Evolutionary conservation across 371 early-diverging fungal genomes (phyloP), one percentile per base, ranked within the genome.

Genomic region (Rhizopus sp.): DNA sequence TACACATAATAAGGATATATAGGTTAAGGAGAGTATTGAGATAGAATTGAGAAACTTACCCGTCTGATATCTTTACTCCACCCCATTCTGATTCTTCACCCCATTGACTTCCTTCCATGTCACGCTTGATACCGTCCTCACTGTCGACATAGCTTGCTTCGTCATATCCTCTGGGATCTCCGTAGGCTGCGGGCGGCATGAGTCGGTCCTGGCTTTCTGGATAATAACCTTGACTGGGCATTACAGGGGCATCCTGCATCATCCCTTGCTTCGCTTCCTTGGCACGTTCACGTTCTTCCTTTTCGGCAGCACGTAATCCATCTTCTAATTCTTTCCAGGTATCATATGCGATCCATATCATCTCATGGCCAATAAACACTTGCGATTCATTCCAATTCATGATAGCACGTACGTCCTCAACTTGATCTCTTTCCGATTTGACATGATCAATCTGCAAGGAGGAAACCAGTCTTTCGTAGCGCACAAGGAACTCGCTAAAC

Each of bases 241-340:
- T 49, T 35, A 35, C 39, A 15, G 37, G 31, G 7, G 56, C 29
- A 47, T 29, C 40, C 37, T 40, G 53, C 29, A 50, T 17, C 9
- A 63, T 57, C 40, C 69, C 63, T 57, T 77, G 65, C 13, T 50
- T 54, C 5, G 35, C 13, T 13, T 53, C 60, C 61, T 84, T 85
- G 12, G 73, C 69, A 33, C 79, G 78, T 30, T 70, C 72, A 17
- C 85, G 73, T 48, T 85, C 84, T 40, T 85, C 89, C 53, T 89
- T 88, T 74, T 94, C 93, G 38, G 80, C 74, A 1, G 78, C 74
- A 16, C 91, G 79, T 30, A 95, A 73, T 16, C 85, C 84, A 55
- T 90, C 88, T 57, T 95, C 95, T 16, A 93, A 61, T 46, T 85
- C 84, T 53, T 86, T 87, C 91, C 91, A 93, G 6, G 83, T 87